A percentile compares a stretch with the other conserved stretches of the same genome.
Conservation (phyloP, 441 rosid genomes). For the Cnidoscolus chayamansa region DNA sequence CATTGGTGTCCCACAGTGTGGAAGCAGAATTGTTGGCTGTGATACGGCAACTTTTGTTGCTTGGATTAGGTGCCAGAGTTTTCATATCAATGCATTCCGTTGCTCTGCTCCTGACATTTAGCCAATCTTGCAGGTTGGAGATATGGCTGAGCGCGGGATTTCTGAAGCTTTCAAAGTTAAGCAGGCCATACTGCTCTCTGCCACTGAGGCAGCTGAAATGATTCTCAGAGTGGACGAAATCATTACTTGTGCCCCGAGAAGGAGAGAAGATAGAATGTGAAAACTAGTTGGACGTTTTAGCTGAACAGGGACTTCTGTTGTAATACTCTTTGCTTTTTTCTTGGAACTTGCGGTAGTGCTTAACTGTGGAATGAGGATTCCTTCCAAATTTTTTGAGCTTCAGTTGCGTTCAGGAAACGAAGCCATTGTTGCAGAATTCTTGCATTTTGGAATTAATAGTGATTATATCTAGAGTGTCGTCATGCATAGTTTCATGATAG, state of each 20-base stretch:
- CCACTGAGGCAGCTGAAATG: slow-evolving; percentile 99
- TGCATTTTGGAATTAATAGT: neutral
- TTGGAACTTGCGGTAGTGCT: neutral
- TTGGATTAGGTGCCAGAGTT: neutral
- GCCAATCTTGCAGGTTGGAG: slow-evolving; percentile 56
- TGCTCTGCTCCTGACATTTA: slow-evolving; percentile 17
- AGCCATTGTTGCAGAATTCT: neutral
- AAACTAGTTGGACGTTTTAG: neutral
- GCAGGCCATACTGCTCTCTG: slow-evolving; percentile 87
- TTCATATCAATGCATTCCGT: neutral
- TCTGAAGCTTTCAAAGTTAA: slow-evolving; percentile 91
- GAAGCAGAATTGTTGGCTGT: no score
- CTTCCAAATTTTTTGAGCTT: neutral
- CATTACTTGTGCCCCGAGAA: slow-evolving; percentile 90
- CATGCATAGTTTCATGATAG: no score
- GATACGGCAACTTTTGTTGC: neutral
- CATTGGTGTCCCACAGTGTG: no score
- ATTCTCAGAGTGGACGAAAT: slow-evolving; percentile 92
- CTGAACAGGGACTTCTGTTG: slow-evolving; percentile 5
- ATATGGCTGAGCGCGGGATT: slow-evolving; percentile 79
- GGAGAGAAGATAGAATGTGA: slow-evolving; percentile 94
- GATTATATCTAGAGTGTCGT: neutral
- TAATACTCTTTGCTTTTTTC: slow-evolving; percentile 4
- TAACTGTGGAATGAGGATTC: neutral
- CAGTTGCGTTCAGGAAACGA: neutral